Evolutionary conservation across 805 yeast genomes (phyloP).

Genomic region (Cyberlindnera euphorbiiphila): DNA sequence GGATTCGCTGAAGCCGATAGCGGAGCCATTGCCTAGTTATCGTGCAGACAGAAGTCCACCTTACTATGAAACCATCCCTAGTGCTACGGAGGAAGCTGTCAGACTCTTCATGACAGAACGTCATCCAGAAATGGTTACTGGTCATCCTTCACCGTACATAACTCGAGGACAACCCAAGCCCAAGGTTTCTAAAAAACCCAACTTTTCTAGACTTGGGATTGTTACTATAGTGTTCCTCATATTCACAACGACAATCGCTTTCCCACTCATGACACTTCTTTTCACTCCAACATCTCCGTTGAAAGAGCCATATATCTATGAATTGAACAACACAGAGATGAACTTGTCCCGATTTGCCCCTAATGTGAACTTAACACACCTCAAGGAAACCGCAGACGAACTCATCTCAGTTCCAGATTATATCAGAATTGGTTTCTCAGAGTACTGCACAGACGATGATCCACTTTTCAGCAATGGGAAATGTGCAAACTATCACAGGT

Average conservation of each 20-base stretch:
- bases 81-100: background rate
- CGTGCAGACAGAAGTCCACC: background rate
- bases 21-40: background rate
- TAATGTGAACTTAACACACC: background rate
- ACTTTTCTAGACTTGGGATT: background rate
- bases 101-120: background rate
- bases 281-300: background rate
- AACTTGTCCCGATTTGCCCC: conserved; percentile 2
- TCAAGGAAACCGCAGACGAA: background rate
- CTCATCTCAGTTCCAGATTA: conserved; percentile 5
- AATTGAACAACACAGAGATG: conserved; percentile 4
- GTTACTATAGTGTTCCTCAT: background rate
- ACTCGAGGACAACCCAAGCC: no score
- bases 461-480: background rate
- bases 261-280: background rate
- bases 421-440: conserved; percentile 3
- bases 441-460: conserved; percentile 10
- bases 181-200: no score
- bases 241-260: background rate
- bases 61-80: background rate
- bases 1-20: no score
- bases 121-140: background rate
- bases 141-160: background rate
- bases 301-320: conserved; percentile 2
- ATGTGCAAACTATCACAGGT: conserved; percentile 2